A percentile compares a stretch with the other conserved stretches of the same genome.
Conservation (phyloP, 306 rosid species). For the Pterocarpus santalinus region DNA sequence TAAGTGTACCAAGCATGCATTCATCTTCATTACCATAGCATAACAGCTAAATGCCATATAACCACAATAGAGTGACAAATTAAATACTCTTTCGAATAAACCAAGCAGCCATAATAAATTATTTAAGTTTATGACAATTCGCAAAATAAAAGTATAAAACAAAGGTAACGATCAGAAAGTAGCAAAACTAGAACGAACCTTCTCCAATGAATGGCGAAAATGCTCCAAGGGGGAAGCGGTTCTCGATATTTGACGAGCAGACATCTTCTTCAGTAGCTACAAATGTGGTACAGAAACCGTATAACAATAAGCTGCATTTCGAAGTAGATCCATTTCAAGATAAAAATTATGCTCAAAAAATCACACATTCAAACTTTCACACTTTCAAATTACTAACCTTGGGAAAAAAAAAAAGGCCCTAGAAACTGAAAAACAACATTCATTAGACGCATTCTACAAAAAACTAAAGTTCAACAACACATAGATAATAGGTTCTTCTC, state of each 20-base stretch:
- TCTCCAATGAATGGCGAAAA: constrained; percentile 77
- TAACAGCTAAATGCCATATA: constrained; percentile 14
- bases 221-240: constrained; percentile 87
- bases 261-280: constrained; percentile 93
- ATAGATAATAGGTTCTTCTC: background rate
- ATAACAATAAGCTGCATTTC: constrained; percentile 78
- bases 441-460: background rate
- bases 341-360: constrained; percentile 38
- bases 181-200: constrained; percentile 56
- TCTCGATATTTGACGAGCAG: constrained; percentile 82
- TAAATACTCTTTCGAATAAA: constrained; percentile 4
- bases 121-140: background rate
- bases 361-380: constrained; percentile 38
- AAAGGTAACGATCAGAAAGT: background rate
- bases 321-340: constrained; percentile 60
- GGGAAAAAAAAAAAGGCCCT: background rate
- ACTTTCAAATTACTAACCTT: background rate
- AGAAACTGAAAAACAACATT: constrained; percentile 25
- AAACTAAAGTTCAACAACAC: background rate
- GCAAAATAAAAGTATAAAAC: constrained; percentile 1
- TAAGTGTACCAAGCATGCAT: background rate
- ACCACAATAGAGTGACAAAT: constrained; percentile 1
- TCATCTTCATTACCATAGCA: background rate
- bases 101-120: constrained; percentile 9
- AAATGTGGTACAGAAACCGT: constrained; percentile 65